Conservation (phyloP, 257 asterid species). For the Solanum chiquidenum region DNA sequence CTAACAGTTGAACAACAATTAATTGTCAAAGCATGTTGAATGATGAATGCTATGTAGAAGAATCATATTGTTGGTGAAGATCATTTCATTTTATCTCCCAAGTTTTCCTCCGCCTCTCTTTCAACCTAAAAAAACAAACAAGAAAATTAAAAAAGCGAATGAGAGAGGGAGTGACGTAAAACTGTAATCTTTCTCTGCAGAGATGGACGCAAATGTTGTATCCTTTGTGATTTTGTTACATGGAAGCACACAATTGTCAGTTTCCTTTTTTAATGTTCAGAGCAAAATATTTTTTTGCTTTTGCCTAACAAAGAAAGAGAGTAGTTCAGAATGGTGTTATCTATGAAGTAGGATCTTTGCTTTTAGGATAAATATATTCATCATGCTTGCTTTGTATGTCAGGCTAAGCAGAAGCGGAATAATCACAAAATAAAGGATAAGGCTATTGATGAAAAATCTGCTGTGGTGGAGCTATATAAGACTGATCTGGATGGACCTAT, state of each 20-base stretch:
- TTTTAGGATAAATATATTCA: neutral
- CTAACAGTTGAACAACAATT: neutral
- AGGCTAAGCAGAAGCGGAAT: constrained; percentile 76
- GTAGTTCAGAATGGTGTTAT: neutral
- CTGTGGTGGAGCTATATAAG: constrained; percentile 17
- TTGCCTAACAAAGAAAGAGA: neutral
- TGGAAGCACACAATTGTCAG: neutral
- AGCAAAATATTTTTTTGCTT: neutral
- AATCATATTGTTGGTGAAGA: neutral
- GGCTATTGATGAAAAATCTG: constrained; percentile 44
- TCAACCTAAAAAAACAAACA: neutral
- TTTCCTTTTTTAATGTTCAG: neutral
- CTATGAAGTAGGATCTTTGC: neutral
- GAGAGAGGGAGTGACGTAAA: neutral
- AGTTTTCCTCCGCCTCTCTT: neutral
- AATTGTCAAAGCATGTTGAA: neutral
- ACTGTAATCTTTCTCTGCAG: neutral
- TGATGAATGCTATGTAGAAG: neutral
- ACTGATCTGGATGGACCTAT: constrained; percentile 31
- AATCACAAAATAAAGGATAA: constrained; percentile 66
- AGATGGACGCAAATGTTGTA: neutral
- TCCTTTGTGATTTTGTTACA: neutral
- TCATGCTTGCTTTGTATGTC: constrained; percentile 7
- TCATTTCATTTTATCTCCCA: neutral
- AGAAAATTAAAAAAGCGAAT: neutral